Conservation (phyloP, 148 eudicot species). For the Rhododendron simsii region DNA sequence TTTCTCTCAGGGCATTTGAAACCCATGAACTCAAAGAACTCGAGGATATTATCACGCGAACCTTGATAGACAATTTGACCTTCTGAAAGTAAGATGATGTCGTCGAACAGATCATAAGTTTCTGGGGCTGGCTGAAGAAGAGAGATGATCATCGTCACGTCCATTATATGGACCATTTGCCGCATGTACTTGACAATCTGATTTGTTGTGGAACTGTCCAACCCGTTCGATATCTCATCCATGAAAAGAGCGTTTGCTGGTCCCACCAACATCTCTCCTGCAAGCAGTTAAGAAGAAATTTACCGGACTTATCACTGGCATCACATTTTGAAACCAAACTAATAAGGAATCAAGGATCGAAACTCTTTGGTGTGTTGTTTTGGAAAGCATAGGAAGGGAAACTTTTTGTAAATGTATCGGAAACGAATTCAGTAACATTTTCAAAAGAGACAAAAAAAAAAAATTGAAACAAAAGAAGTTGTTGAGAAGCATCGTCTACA, state of each 20-base stretch:
- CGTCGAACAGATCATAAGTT: constrained; percentile 40
- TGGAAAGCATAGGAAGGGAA: neutral
- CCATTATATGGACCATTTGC: constrained; percentile 49
- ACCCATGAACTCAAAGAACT: constrained; percentile 39
- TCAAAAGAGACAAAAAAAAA: neutral
- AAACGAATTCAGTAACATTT: neutral
- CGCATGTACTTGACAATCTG: constrained; percentile 36
- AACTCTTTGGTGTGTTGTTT: neutral
- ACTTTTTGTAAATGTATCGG: neutral
- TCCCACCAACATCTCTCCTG: constrained; percentile 49
- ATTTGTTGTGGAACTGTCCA: constrained; percentile 40
- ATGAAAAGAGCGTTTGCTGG: constrained; percentile 44
- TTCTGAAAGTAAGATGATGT: constrained; percentile 42
- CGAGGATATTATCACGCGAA: constrained; percentile 31
- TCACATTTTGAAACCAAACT: neutral
- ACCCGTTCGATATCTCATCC: constrained; percentile 47
- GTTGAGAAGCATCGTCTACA: neutral
- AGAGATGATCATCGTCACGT: constrained; percentile 40
- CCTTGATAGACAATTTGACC: constrained; percentile 46
- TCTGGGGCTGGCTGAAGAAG: constrained; percentile 50
- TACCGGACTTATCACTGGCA: too few species aligned
- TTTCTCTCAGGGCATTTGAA: constrained; percentile 50
- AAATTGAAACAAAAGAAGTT: neutral
- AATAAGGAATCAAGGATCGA: neutral
- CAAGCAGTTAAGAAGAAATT: neutral